Conservation (phyloP, 306 rosid species). For the Begonia loranthoides region DNA sequence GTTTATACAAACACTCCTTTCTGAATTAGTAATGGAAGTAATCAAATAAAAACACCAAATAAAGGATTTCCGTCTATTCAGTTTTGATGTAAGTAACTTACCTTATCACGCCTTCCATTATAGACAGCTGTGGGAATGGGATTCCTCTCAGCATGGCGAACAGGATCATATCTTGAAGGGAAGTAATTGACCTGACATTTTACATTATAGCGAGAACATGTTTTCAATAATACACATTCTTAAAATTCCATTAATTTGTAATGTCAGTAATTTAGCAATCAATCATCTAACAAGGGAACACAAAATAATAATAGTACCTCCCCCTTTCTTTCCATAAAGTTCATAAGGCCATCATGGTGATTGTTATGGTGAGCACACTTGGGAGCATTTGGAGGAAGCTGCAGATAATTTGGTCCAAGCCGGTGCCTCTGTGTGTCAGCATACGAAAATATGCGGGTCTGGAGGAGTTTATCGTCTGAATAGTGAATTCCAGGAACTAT, state of each 20-base stretch:
- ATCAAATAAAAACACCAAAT: too few relatives aligned
- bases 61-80: too few relatives aligned
- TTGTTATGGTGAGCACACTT: constrained; percentile 88
- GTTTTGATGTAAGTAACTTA: constrained; percentile 9
- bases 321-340: constrained; percentile 89
- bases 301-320: constrained; percentile 28
- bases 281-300: too few relatives aligned
- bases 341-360: constrained; percentile 90
- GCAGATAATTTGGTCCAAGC: constrained; percentile 95
- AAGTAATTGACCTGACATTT: constrained; percentile 44
- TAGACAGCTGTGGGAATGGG: constrained; percentile 32
- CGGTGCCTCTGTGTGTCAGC: constrained; percentile 92
- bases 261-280: too few relatives aligned
- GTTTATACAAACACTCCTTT: too few relatives aligned
- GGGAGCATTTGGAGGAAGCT: constrained; percentile 86
- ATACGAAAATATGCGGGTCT: constrained; percentile 75
- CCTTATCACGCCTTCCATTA: constrained; percentile 48
- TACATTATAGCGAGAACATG: too few relatives aligned
- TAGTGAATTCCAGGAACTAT: constrained; percentile 77
- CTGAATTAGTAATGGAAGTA: too few relatives aligned
- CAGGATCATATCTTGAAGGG: constrained; percentile 54
- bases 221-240: too few relatives aligned
- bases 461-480: constrained; percentile 92
- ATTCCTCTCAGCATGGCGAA: constrained; percentile 43
- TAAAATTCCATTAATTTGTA: background rate